Conservation (phyloP, 2,329 filamentous ascomycete genomes). For the Chaetomium sp. region DNA sequence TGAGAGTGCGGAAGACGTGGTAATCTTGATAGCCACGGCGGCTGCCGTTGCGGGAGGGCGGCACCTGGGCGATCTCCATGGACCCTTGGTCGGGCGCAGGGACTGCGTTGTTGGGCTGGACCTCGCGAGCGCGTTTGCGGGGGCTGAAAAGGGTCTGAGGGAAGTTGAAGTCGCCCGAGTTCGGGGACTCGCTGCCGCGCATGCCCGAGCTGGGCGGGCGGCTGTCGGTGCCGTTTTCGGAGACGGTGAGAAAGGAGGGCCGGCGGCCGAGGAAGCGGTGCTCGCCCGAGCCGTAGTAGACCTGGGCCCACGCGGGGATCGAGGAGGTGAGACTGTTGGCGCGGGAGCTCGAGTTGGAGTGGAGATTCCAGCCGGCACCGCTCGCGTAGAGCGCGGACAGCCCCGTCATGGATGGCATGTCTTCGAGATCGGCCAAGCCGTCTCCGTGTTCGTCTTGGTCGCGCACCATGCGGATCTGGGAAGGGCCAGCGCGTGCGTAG, state of each 20-base stretch:
- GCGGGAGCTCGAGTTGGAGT: slow-evolving; percentile 42
- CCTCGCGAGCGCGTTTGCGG: slow-evolving; percentile 39
- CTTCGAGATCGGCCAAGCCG: slow-evolving; percentile 53
- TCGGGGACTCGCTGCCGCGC: slow-evolving; percentile 44
- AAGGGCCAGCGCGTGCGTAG: slow-evolving; percentile 35
- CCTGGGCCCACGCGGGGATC: slow-evolving; percentile 50
- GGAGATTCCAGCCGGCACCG: slow-evolving; percentile 44
- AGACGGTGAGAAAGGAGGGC: slow-evolving; percentile 41
- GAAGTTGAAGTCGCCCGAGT: slow-evolving; percentile 43
- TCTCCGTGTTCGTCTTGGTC: slow-evolving; percentile 60
- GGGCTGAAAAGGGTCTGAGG: slow-evolving; percentile 40
- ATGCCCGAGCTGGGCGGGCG: slow-evolving; percentile 39
- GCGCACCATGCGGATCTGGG: slow-evolving; percentile 42
- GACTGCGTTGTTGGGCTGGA: slow-evolving; percentile 24
- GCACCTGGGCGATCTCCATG: slow-evolving; percentile 39
- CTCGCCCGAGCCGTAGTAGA: slow-evolving; percentile 67
- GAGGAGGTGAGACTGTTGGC: slow-evolving; percentile 37
- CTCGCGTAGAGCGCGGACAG: slow-evolving; percentile 45
- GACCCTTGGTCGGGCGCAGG: slow-evolving; percentile 31
- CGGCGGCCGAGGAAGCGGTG: slow-evolving; percentile 43
- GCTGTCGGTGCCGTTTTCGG: slow-evolving; percentile 40
- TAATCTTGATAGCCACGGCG: slow-evolving; percentile 14
- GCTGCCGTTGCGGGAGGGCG: slow-evolving; percentile 13
- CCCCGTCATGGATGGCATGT: slow-evolving; percentile 47
- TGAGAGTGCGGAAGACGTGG: slow-evolving; percentile 27